Base-by-base conservation (phyloP, 148 eudicot species). In the Salicornia ramosissima region DNA sequence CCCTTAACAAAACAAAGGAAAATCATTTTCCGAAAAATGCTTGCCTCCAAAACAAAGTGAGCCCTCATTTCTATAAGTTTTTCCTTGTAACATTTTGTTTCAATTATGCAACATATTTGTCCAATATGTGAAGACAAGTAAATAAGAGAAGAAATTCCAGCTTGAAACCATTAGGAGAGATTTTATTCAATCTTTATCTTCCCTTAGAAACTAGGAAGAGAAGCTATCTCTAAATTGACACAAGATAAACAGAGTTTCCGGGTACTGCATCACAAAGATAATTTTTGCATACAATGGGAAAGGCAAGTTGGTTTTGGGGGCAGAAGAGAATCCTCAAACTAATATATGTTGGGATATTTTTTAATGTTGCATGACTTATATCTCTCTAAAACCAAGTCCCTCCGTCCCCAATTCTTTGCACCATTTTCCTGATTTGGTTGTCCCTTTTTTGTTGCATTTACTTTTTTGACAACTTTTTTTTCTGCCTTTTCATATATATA, bases 361-460 rank as follows among this genome's bases (percentile, higher is more conserved):
- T 13, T 11, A 64, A 46, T 51, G 69, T 40, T 18, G 33, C 40
- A 54, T 71, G 34, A 31, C 25, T 16, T 33, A 6, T 46, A 14
- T 15, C 19, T 70, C 34, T 53, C 60, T 54, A 13, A 65, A 43
- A 67, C 81, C 50, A n/a, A n/a, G n/a, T n/a, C n/a, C n/a, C n/a
- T n/a, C n/a, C n/a, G n/a, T n/a, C n/a, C n/a, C n/a, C n/a, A n/a
- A n/a, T n/a, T n/a, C n/a, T n/a, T n/a, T n/a, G n/a, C 67, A 69
- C 84, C 79, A 74, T 78, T 61, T 69, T 51, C 64, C 73, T 34
- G 72, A n/a, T 75, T 45, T 75, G 75, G 50, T 75, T 45, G 75
- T 50, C n/a, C n/a, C n/a, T n/a, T n/a, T n/a, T n/a, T n/a, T n/a
- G n/a, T n/a, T n/a, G n/a, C n/a, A n/a, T n/a, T n/a, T n/a, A n/a